A percentile compares a stretch with the other conserved stretches of the same genome.
phyloP scores from a whole-genome alignment of 371 early-diverging fungal species.

The Dichotomocladium elegans region DNA sequence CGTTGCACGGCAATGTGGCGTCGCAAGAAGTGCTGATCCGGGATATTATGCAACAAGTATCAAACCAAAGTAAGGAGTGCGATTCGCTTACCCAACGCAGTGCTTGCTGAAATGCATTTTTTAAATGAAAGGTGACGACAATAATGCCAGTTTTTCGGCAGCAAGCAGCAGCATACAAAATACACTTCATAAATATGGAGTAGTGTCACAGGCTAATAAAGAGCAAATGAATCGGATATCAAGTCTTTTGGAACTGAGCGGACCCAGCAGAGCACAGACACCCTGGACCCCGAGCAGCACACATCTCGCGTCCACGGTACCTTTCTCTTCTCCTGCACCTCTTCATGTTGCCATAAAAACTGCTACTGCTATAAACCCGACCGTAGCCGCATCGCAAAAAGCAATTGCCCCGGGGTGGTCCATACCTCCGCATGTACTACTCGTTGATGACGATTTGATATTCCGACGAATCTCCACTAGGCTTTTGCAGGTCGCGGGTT shows the following conservation, averaged over 20 bases:
- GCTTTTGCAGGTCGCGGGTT: constrained; percentile 70
- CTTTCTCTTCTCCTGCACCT: too few species aligned
- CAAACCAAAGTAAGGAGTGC: too few species aligned
- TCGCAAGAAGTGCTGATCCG: constrained; percentile 58
- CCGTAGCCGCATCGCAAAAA: constrained; percentile 14
- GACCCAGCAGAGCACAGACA: background rate
- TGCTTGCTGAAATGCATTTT: too few species aligned
- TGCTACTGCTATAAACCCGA: background rate
- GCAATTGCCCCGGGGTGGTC: constrained; percentile 49
- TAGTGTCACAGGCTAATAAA: constrained; percentile 9
- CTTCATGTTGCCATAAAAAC: background rate
- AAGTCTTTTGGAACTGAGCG: constrained; percentile 4
- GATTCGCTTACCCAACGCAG: too few species aligned
- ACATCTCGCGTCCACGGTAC: too few species aligned
- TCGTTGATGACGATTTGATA: constrained; percentile 75
- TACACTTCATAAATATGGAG: too few species aligned
- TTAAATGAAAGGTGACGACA: too few species aligned
- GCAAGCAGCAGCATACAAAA: too few species aligned
- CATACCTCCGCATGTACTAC: constrained; percentile 62
- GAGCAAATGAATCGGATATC: constrained; percentile 13
- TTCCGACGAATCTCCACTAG: constrained; percentile 60
- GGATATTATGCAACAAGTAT: constrained; percentile 53
- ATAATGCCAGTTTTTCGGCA: background rate
- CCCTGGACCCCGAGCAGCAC: too few species aligned
- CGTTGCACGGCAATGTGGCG: constrained; percentile 47